Evolutionary conservation across 805 yeast genomes (phyloP), one percentile per base, ranked within the genome.

Genomic region (Hanseniaspora guilliermondii): DNA sequence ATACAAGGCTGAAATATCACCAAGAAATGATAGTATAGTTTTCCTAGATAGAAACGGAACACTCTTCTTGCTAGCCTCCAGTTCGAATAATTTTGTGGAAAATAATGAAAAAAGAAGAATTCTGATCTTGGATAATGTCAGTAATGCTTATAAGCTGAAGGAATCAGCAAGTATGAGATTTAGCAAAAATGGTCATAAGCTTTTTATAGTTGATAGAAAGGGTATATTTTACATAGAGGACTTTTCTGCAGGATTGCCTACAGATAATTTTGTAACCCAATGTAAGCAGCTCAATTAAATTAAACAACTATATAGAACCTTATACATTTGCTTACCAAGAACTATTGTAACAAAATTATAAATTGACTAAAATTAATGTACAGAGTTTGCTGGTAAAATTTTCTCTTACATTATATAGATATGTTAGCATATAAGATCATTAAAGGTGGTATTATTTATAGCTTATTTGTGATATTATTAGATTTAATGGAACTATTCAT

Each of bases 21-120:
- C 96, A 1, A 71, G 95, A 22, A 89, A 93, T 32, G 95, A 88
- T 63, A 83, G 93, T 0, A 73, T 87, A 30, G 95, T 91, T 2
- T 83, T 85, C 60, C 67, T 88, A 21, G 93, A 85, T 63, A 78
- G 85, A 57, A 80, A 79, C 54, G 97, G 97, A 0, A 71, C 78
- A 1, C 81, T 88, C 0, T 87, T 77, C 60, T 70, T 87, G 39
- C 76, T 85, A 66, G 73, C 80, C 12, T 76, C 86, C 1, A 82
- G 85, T 0, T 74, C 77, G 60, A 74, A 77, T 65, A 76, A 75
- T 56, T 52, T 52, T 30, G 30, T 11, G 6, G 55, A 52, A 3
- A 73, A 72, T 57, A 79, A 77, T 57, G 78, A 75, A 56, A 77
- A 79, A 50, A 74, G 83, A 55, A 62, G 73, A 50, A 58, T 69